Base-by-base conservation (phyloP, 805 yeast species). In the Torulaspora quercuum region DNA sequence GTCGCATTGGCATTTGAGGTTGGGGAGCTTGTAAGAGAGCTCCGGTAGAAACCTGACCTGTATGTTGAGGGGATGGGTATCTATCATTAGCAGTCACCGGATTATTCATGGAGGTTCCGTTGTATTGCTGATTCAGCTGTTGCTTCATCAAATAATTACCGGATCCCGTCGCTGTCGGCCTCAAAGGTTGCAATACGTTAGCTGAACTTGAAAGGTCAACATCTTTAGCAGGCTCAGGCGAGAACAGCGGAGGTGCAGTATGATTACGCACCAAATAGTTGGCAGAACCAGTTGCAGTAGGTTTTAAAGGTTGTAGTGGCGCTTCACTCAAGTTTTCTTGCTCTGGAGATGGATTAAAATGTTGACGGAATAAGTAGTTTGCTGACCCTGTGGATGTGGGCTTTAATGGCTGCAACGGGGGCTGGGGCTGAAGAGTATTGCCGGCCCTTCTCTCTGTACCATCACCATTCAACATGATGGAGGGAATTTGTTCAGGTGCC, bases 271-370 rank as follows among this genome's bases (percentile, higher is more conserved):
- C 43, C 23, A 61, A 39, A 27, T 61, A 55, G 18, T 67, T 63
- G 2, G 67, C 66, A 6, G 71, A 65, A 0, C 70, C 70, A 0
- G 72, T 67, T 32, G 65, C 61, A 19, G 69, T 51, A 3, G 70
- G 70, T 31, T 51, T 53, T 35, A 65, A 39, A 4, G 62, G 59
- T 25, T 45, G 48, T 15, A 49, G 25, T n/a, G 35, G 30, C 3
- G 29, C 28, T 19, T 30, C 25, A 9, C 25, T 23, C 5, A 19
- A 17, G 10, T 9, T 34, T 12, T 23, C 28, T 11, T 33, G 14
- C 10, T 18, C 17, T 20, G 16, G 35, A 13, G 23, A 29, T 7
- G 35, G 40, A 17, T 41, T 42, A 19, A 37, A 48, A 25, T 50
- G 55, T 35, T 54, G 53, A 23, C 55, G 53, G 36, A 54, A 49